Conservation (phyloP, 768 basidiomycete species). For the Psilocybe sp. region DNA sequence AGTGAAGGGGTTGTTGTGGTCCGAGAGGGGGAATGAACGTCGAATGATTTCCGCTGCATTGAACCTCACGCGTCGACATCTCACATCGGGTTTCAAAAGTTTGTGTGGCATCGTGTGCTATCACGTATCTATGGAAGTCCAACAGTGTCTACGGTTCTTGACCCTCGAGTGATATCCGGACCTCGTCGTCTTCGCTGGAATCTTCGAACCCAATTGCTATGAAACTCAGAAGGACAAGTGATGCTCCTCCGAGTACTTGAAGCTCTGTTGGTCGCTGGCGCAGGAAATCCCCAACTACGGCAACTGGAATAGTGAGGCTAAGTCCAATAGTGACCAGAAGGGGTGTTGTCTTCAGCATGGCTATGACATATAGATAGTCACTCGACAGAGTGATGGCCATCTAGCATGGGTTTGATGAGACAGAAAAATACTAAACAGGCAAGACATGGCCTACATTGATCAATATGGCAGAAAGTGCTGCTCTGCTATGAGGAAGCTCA, state of each 20-base stretch:
- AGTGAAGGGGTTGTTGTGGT: too few species aligned
- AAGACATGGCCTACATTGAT: conserved; percentile 31
- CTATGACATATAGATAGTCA: conserved; percentile 83
- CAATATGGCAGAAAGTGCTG: conserved; percentile 33
- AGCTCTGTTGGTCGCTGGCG: conserved; percentile 38
- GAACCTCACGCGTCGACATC: too few species aligned
- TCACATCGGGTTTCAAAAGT: too few species aligned
- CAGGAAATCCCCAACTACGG: conserved; percentile 72
- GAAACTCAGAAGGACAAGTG: conserved; percentile 75
- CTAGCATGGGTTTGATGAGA: conserved; percentile 30
- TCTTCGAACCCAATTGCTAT: conserved; percentile 35
- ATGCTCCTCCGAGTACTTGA: conserved; percentile 71
- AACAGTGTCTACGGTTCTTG: conserved; percentile 4
- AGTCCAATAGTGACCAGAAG: conserved; percentile 91
- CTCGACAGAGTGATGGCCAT: conserved; percentile 82
- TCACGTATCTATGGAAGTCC: background rate
- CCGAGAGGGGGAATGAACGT: too few species aligned
- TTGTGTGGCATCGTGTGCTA: too few species aligned
- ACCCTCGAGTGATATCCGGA: background rate
- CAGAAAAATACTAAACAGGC: background rate
- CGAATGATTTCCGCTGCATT: too few species aligned
- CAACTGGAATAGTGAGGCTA: conserved; percentile 90
- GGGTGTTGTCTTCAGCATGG: conserved; percentile 97
- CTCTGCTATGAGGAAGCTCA: conserved; percentile 57
- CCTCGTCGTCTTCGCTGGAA: conserved; percentile 15